Evolutionary conservation across 345 rosid genomes (phyloP).

Genomic region (Laguncularia racemosa): DNA sequence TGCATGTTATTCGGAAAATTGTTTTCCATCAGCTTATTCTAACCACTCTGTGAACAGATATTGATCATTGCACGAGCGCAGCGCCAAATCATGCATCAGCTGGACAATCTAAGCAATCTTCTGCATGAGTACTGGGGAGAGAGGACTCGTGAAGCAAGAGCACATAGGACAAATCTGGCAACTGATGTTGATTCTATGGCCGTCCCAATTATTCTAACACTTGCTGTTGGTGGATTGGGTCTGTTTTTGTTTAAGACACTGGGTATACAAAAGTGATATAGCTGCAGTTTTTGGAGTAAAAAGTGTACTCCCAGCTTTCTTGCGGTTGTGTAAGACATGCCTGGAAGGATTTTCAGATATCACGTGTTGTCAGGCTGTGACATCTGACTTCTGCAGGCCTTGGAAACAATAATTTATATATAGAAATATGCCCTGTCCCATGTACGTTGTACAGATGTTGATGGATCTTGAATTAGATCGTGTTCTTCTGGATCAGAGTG

Average conservation of each 20-base stretch:
- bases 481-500: no score
- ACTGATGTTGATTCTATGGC: constrained; percentile 25
- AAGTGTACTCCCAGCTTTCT: neutral
- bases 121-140: constrained; percentile 62
- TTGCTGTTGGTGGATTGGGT: constrained; percentile 63
- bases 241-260: constrained; percentile 33
- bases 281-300: neutral
- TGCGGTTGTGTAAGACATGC: no score
- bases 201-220: constrained; percentile 45
- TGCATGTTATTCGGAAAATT: neutral
- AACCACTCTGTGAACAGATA: constrained; percentile 31
- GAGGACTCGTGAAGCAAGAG: constrained; percentile 50
- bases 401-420: no score
- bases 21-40: neutral
- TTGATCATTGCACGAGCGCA: constrained; percentile 59
- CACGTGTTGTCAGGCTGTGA: no score
- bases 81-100: constrained; percentile 82
- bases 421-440: no score
- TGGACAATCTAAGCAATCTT: constrained; percentile 71
- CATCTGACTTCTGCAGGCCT: no score
- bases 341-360: no score
- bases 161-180: constrained; percentile 18
- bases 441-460: no score
- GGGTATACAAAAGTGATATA: constrained; percentile 23
- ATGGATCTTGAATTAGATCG: no score